Evolutionary conservation across 139 green algal genomes (phyloP), one percentile per base, ranked within the genome.

Genomic region (Zygnema circumcarinatum): DNA sequence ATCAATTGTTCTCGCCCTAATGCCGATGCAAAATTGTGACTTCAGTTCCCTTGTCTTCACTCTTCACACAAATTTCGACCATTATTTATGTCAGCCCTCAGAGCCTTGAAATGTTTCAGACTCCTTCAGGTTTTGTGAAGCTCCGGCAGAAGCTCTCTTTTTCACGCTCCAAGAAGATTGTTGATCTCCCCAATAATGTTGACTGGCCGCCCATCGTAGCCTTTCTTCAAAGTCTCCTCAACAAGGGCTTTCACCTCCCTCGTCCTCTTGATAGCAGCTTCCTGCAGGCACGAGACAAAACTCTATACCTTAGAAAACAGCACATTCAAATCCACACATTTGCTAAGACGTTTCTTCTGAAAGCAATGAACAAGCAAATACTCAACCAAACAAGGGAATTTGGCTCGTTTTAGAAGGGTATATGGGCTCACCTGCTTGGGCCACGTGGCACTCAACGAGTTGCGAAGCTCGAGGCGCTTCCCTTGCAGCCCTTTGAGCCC

Each of bases 111-210:
- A n/a, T n/a, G n/a, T n/a, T n/a, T n/a, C n/a, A n/a, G n/a, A n/a
- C n/a, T n/a, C n/a, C n/a, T n/a, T n/a, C n/a, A n/a, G n/a, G n/a
- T n/a, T n/a, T n/a, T n/a, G n/a, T n/a, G n/a, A n/a, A n/a, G n/a
- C n/a, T n/a, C n/a, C n/a, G n/a, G n/a, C n/a, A n/a, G n/a, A n/a
- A n/a, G n/a, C n/a, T n/a, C n/a, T n/a, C n/a, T n/a, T n/a, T n/a
- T n/a, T 62, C 16, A 62, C 16, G 69, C 11, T 20, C 74, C 74
- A 2, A 82, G 74, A 47, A 56, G n/a, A 52, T 82, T 82, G 78
- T 90, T 90, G 62, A 90, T 90, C n/a, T 90, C 85, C 25, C 85
- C 85, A 16, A 90, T 90, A 40, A 90, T 90, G 67, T 90, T 86
- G 41, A 90, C 85, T 31, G 76, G 85, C 31, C 85, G 31, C 1